Base-by-base conservation (phyloP, 73 alveolate species). In the Blepharisma stoltei region DNA sequence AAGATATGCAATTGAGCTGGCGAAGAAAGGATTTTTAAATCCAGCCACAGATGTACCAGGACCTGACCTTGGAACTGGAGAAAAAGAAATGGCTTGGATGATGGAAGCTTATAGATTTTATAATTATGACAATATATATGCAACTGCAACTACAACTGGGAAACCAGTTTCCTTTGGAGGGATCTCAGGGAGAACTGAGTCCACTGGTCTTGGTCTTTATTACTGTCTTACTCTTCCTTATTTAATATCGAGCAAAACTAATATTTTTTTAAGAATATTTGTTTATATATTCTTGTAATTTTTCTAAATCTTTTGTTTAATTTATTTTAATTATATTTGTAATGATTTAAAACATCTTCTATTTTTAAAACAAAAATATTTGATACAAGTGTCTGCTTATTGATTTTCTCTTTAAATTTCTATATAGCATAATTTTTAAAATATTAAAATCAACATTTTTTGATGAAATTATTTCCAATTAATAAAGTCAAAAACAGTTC, bases 181-280 rank as follows among this genome's bases (percentile, higher is more conserved):
- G 43, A 92, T 92, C 66, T 78, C 88, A 46, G 98, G 98, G 6
- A 89, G 98, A 87, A 80, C 88, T 14, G 95, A 92, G 77, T 77
- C 94, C 14, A 88, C 96, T 76, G 98, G 98, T 44, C 87, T 89
- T 37, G 98, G 98, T 25, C 94, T 91, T 46, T 93, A 89, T 89
- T 90, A 86, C 83, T 94, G 87, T 25, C 47, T 88, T n/a, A n/a
- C n/a, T n/a, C n/a, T n/a, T n/a, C n/a, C n/a, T n/a, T n/a, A n/a
- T n/a, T n/a, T n/a, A n/a, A n/a, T n/a, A 20, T n/a, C n/a, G n/a
- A n/a, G n/a, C n/a, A n/a, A n/a, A n/a, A n/a, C n/a, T n/a, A n/a
- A n/a, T n/a, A n/a, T 87, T 87, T 6, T 87, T 85, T 44, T 79
- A 84, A 77, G 92, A 87, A 44, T 87, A 87, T 20, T 60, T 84